Evolutionary conservation across 2,329 filamentous ascomycete species (phyloP), one percentile per base, ranked within the genome.

Genomic region (Claviceps paspali): DNA sequence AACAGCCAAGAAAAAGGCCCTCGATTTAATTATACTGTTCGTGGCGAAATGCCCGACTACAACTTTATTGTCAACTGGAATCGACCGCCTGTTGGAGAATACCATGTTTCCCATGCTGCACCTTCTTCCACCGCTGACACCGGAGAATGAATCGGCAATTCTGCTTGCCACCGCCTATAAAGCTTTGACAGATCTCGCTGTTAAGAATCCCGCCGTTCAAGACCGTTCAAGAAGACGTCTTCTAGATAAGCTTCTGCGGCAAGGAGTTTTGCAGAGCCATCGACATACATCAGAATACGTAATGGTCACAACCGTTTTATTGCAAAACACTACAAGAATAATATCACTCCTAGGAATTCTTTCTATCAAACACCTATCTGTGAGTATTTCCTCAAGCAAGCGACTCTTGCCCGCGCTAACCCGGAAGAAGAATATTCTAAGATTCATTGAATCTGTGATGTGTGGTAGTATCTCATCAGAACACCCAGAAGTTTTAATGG

Each of bases 51-150:
- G 73, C 30, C 67, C 73, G 0, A 44, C 59, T 2, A 50, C 56
- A 4, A 62, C 79, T 2, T 64, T 87, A 31, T 55, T 54, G 10
- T 64, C 65, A 32, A 82, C 76, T 0, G 81, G 82, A 1, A 70
- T 88, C 6, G 70, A 68, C 17, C 59, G 67, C 11, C 69, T 88
- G 19, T 79, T 88, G 42, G 70, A 79, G 48, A 71, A 84, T 15
- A 71, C 77, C 3, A 57, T 84, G 2, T 68, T 78, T 45, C 82
- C 84, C 1, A 75, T 77, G 26, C 67, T 94, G n/a, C 67, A 79
- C 6, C 82, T 76, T 48, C 65, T 94, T 5, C 87, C 88, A 0
- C 74, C 68, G 10, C 62, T 93, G 29, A 94, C 84, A 0, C 76
- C 82, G 0, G 79, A 83, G 49, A 52, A 66, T 0, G 81, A 91